These are phyloP conservation scores for Vitis hybrid DNA, from an alignment of 177 flowering plant genomes.

Conservation along the genomic window DNA sequence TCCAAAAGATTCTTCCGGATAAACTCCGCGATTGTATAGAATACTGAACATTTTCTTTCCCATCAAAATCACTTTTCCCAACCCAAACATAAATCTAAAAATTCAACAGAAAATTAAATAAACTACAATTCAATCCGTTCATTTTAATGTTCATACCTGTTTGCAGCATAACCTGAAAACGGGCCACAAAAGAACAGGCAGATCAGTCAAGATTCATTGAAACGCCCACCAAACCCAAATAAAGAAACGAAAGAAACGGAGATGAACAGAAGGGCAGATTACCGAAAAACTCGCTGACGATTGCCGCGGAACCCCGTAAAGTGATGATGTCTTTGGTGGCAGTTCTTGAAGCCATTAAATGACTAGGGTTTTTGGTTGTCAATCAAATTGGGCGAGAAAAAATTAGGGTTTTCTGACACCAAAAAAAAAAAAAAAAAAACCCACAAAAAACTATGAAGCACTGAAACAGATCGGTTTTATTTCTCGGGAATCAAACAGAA, in stretches of 20 bases:
- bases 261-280: neutral
- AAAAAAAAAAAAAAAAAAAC: neutral
- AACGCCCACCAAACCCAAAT: neutral
- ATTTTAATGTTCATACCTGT: constrained; percentile 51
- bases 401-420: neutral
- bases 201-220: constrained; percentile 8
- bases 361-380: neutral
- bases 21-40: constrained; percentile 88
- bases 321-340: constrained; percentile 89
- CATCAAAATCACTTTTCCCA: neutral
- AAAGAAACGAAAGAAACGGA: constrained; percentile 5
- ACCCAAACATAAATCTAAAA: neutral
- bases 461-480: too few relatives aligned
- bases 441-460: neutral
- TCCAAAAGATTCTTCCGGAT: constrained; percentile 86
- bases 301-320: constrained; percentile 90
- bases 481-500: too few relatives aligned
- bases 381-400: neutral
- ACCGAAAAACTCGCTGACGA: constrained; percentile 98
- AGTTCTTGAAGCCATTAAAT: constrained; percentile 74
- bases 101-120: neutral
- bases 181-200: neutral
- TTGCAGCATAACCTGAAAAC: constrained; percentile 88
- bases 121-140: neutral
- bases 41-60: constrained; percentile 46